Conservation (phyloP, 371 early-diverging fungal genomes). For the Lichtheimia hyalospora region DNA sequence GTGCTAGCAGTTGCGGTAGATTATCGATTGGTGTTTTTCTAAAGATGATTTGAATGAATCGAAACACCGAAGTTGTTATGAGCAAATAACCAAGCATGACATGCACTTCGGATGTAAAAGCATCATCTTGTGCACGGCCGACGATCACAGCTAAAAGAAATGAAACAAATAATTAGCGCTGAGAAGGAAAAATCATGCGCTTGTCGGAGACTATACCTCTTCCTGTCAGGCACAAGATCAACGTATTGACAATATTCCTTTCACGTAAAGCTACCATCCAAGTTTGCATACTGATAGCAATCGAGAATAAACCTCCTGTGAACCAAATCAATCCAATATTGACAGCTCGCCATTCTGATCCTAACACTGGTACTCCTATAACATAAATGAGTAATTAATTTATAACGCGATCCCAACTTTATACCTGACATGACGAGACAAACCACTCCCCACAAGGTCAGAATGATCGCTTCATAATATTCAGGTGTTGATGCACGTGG, state of each 20-base stretch:
- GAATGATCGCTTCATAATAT: slow-evolving; percentile 43
- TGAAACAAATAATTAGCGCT: neutral
- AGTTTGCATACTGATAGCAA: slow-evolving; percentile 21
- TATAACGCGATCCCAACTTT: neutral
- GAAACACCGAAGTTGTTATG: slow-evolving; percentile 31
- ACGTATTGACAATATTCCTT: slow-evolving; percentile 23
- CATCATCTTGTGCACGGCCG: slow-evolving; percentile 21
- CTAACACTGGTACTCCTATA: slow-evolving; percentile 21
- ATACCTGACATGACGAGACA: slow-evolving; percentile 15
- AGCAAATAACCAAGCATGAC: slow-evolving; percentile 36
- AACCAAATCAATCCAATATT: slow-evolving; percentile 28
- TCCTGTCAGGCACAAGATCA: slow-evolving; percentile 26
- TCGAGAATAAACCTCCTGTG: slow-evolving; percentile 26
- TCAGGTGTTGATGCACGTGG: slow-evolving; percentile 44
- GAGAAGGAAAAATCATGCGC: too few relatives aligned
- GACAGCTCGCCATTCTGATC: slow-evolving; percentile 21
- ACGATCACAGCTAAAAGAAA: slow-evolving; percentile 15
- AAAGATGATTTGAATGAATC: slow-evolving; percentile 37
- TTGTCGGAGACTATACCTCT: slow-evolving; percentile 12
- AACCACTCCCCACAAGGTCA: slow-evolving; percentile 38
- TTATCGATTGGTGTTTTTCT: slow-evolving; percentile 43
- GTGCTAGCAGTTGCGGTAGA: slow-evolving; percentile 35
- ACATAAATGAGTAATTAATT: neutral
- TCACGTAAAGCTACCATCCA: slow-evolving; percentile 28
- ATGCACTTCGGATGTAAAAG: slow-evolving; percentile 30